Conservation (phyloP, 495 filamentous ascomycete species). For the Penicillium simplicissimum region DNA sequence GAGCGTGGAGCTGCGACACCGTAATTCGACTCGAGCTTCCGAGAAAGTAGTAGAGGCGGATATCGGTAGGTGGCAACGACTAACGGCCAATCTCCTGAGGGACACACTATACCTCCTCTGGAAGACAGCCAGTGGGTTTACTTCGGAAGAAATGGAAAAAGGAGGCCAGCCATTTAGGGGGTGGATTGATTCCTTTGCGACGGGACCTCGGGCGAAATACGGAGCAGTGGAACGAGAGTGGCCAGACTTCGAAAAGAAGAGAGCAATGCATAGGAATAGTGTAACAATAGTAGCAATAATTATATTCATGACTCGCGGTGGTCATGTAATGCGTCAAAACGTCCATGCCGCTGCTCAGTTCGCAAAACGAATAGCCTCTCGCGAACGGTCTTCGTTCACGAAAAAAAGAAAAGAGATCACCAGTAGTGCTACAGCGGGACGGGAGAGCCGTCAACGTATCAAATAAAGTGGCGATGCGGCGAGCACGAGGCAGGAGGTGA, state of each 20-base stretch:
- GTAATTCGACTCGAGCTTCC: not conserved
- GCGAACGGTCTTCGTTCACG: not conserved
- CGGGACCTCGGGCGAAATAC: not conserved
- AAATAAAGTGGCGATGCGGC: conserved; percentile 7
- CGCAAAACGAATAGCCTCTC: not conserved
- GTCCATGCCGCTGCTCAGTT: not conserved
- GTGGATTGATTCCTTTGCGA: not conserved
- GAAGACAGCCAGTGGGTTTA: not conserved
- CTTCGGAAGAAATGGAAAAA: conserved; percentile 2
- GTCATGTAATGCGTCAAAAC: not conserved
- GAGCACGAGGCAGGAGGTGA: conserved; percentile 29
- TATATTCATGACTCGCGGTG: not conserved
- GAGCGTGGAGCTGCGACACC: not conserved
- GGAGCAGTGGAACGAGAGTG: not conserved
- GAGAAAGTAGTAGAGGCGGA: not conserved
- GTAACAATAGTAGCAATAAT: not conserved
- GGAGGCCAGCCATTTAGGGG: conserved; percentile 1
- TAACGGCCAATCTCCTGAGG: not conserved
- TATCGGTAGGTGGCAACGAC: not conserved
- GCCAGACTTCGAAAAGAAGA: not conserved
- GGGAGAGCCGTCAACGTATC: conserved; percentile 5
- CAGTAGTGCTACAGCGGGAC: not conserved
- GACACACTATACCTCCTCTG: not conserved
- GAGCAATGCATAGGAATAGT: not conserved
- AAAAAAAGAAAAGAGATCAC: not conserved